A percentile compares a stretch with the other conserved stretches of the same genome.
phyloP scores from a whole-genome alignment of 1,284 basidiomycete species.

The Tylopilus orsonianus region DNA sequence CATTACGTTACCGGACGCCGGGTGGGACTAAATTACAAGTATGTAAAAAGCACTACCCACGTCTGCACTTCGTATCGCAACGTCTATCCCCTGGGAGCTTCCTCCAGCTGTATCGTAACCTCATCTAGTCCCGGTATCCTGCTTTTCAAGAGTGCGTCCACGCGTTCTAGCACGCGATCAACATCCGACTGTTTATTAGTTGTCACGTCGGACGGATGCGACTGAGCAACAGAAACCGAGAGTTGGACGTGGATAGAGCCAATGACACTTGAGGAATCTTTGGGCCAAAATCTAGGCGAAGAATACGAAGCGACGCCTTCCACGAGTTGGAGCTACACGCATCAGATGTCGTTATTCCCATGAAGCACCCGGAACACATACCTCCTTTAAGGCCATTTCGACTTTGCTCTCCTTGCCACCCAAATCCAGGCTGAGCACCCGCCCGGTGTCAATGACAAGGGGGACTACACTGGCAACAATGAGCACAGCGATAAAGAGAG shows the following conservation, averaged over 20 bases:
- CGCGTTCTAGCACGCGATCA: constrained; percentile 72
- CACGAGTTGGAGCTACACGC: constrained; percentile 53
- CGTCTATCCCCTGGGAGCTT: constrained; percentile 13
- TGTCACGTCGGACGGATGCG: constrained; percentile 51
- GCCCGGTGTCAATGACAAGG: constrained; percentile 91
- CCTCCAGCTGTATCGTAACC: constrained; percentile 82
- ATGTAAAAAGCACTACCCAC: constrained; percentile 13
- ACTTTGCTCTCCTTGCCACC: constrained; percentile 69
- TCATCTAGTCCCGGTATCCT: constrained; percentile 82
- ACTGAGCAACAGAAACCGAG: constrained; percentile 38
- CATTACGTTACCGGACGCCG: no score
- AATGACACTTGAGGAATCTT: constrained; percentile 82
- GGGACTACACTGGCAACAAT: constrained; percentile 96
- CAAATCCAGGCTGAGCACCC: constrained; percentile 86
- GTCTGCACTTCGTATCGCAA: constrained; percentile 7
- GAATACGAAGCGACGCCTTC: constrained; percentile 84
- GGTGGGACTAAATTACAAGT: constrained; percentile 23
- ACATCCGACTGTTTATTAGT: constrained; percentile 54
- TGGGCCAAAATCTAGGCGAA: constrained; percentile 92
- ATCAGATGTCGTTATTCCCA: constrained; percentile 21
- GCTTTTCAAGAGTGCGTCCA: constrained; percentile 68
- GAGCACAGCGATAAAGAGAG: constrained; percentile 92
- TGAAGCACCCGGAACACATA: constrained; percentile 32
- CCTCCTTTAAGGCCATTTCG: constrained; percentile 74
- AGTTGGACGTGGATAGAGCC: constrained; percentile 91